These are phyloP conservation scores for Cochlearia excelsa DNA, from an alignment of 345 rosid genomes.

Conservation along the genomic window DNA sequence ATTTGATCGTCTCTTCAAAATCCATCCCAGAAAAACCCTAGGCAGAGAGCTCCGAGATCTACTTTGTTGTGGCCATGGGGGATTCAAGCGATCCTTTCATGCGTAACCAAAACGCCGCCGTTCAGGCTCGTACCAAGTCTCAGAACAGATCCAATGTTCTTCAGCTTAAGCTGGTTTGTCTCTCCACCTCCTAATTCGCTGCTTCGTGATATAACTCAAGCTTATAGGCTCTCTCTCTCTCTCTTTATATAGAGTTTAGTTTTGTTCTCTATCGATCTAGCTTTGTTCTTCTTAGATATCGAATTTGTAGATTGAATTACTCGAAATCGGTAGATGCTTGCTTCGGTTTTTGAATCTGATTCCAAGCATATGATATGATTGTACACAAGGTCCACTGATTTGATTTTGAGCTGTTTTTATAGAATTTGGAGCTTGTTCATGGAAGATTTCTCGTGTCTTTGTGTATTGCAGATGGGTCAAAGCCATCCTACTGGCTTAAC, in stretches of 20 bases:
- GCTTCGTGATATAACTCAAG: neutral
- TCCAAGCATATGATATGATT: neutral
- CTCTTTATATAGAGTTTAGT: neutral
- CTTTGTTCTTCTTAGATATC: neutral
- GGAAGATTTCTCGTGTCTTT: slow-evolving; percentile 6
- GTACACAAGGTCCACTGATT: neutral
- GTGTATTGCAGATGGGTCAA: slow-evolving; percentile 73
- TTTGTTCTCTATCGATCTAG: neutral
- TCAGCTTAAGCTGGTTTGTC: slow-evolving; percentile 90
- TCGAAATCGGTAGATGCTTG: neutral
- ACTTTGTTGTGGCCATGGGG: slow-evolving; percentile 46
- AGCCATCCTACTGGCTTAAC: slow-evolving; percentile 95
- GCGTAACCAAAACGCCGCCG: slow-evolving; percentile 85
- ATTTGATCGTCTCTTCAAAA: neutral
- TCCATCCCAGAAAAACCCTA: slow-evolving; percentile 35
- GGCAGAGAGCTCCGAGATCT: slow-evolving; percentile 28
- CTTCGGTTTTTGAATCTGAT: neutral
- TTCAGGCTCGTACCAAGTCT: slow-evolving; percentile 73
- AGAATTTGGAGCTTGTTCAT: neutral
- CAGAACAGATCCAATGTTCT: slow-evolving; percentile 92
- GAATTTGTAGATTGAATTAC: neutral
- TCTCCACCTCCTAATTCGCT: slow-evolving; percentile 6
- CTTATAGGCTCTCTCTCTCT: too few species aligned
- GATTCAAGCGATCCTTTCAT: slow-evolving; percentile 74
- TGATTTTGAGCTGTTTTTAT: neutral